Percentiles rank a stretch among this genome's conserved stretches.
Conservation (phyloP, 495 filamentous ascomycete species). For the Lasiosphaeriaceae sp. region DNA sequence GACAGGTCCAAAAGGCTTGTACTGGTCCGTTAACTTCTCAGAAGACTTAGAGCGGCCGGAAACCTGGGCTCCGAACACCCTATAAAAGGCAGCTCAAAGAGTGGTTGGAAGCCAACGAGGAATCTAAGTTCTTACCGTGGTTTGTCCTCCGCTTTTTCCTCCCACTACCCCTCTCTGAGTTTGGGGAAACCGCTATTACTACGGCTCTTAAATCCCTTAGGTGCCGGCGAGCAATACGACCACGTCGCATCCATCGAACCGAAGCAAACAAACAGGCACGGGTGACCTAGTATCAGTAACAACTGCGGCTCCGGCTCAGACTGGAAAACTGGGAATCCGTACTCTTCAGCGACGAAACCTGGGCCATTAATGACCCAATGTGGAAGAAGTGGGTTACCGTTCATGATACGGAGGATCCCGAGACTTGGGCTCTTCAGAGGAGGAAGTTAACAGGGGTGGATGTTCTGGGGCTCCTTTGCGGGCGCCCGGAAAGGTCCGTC, state of each 20-base stretch:
- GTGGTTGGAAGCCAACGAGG: not conserved
- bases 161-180: no score
- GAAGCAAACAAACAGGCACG: not conserved
- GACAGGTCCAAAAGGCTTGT: not conserved
- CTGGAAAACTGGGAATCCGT: not conserved
- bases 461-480: not conserved
- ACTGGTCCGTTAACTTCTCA: not conserved
- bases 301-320: not conserved
- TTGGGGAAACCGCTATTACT: no score
- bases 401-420: not conserved
- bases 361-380: not conserved
- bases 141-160: not conserved
- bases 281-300: not conserved
- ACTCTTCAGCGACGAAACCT: not conserved
- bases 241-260: not conserved
- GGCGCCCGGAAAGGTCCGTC: no score
- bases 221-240: not conserved
- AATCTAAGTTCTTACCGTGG: not conserved
- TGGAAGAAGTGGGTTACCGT: not conserved
- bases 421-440: not conserved
- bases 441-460: not conserved
- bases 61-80: not conserved
- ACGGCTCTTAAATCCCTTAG: no score
- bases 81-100: not conserved
- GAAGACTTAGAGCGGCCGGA: not conserved